These are phyloP conservation scores for Russula abietina DNA, from an alignment of 768 basidiomycete genomes.

Conservation along the genomic window DNA sequence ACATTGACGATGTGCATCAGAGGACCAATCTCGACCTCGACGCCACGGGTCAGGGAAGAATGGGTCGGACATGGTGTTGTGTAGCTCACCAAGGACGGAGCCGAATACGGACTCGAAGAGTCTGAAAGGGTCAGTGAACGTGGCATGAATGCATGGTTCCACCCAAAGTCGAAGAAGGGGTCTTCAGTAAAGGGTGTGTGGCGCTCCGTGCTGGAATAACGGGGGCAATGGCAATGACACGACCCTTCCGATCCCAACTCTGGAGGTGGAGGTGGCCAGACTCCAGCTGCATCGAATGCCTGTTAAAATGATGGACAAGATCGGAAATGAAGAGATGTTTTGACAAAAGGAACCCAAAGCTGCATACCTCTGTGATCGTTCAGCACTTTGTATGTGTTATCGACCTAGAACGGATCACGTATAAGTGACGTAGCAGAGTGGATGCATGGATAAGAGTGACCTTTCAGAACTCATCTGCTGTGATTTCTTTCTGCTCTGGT, in stretches of 20 bases:
- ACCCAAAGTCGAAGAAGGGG: constrained; percentile 32
- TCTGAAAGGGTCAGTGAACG: constrained; percentile 68
- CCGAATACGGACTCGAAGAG: constrained; percentile 71
- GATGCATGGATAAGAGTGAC: constrained; percentile 30
- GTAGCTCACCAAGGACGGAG: constrained; percentile 48
- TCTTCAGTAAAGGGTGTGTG: constrained; percentile 6
- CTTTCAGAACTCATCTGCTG: constrained; percentile 54
- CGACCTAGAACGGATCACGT: constrained; percentile 41
- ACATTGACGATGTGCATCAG: neutral
- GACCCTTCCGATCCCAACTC: constrained; percentile 5
- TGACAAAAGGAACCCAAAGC: neutral
- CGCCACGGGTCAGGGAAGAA: constrained; percentile 31
- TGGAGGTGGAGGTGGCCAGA: constrained; percentile 60
- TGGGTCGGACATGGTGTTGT: constrained; percentile 31
- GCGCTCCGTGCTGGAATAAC: constrained; percentile 7
- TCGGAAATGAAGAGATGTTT: constrained; percentile 4
- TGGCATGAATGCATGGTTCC: constrained; percentile 43
- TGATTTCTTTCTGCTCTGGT: constrained; percentile 48
- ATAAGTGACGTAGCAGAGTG: constrained; percentile 13
- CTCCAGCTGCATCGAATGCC: constrained; percentile 63
- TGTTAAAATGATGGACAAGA: constrained; percentile 27
- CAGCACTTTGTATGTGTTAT: constrained; percentile 73
- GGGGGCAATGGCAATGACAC: constrained; percentile 14
- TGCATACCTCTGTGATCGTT: constrained; percentile 48
- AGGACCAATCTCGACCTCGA: neutral